Evolutionary conservation across 2,329 filamentous ascomycete genomes (phyloP).

Genomic region (Fusarium sororula): DNA sequence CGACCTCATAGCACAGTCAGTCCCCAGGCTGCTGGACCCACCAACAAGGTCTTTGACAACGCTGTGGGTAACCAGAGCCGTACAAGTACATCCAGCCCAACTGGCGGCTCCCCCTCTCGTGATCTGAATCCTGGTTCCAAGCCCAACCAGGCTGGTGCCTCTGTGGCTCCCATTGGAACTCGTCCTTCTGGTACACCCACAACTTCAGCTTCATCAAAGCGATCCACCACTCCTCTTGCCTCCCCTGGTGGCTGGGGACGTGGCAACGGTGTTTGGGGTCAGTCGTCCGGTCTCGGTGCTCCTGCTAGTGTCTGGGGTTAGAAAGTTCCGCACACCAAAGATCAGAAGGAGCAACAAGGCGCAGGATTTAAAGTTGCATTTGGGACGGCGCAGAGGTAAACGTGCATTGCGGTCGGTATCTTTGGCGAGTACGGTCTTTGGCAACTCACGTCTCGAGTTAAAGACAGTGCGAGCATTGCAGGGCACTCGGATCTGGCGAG

Average conservation of each 20-base stretch:
- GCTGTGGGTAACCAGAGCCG: constrained; percentile 68
- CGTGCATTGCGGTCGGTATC: constrained; percentile 35
- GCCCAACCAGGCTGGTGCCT: constrained; percentile 63
- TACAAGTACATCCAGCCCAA: constrained; percentile 84
- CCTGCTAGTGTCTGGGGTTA: constrained; percentile 96
- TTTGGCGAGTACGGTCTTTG: constrained; percentile 20
- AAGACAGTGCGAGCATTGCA: constrained; percentile 16
- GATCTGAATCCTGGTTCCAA: constrained; percentile 64
- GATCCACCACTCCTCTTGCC: constrained; percentile 88
- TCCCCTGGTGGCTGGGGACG: constrained; percentile 88
- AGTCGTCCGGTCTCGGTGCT: constrained; percentile 81
- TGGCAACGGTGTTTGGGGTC: constrained; percentile 85
- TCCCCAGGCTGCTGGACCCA: constrained; percentile 69
- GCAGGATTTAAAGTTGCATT: constrained; percentile 39
- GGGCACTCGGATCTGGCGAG: constrained; percentile 32
- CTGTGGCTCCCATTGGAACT: constrained; percentile 93
- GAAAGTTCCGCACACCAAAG: neutral
- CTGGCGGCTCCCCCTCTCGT: constrained; percentile 81
- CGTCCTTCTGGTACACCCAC: constrained; percentile 73
- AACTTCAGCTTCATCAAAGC: constrained; percentile 67
- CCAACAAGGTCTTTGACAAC: constrained; percentile 70
- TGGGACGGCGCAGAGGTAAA: constrained; percentile 42
- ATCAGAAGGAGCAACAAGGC: constrained; percentile 7
- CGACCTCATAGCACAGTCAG: constrained; percentile 88
- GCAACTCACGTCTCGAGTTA: constrained; percentile 12